Evolutionary conservation across 1,139 yeast genomes (phyloP), one percentile per base, ranked within the genome.

Genomic region (Yamadazyma sp.): DNA sequence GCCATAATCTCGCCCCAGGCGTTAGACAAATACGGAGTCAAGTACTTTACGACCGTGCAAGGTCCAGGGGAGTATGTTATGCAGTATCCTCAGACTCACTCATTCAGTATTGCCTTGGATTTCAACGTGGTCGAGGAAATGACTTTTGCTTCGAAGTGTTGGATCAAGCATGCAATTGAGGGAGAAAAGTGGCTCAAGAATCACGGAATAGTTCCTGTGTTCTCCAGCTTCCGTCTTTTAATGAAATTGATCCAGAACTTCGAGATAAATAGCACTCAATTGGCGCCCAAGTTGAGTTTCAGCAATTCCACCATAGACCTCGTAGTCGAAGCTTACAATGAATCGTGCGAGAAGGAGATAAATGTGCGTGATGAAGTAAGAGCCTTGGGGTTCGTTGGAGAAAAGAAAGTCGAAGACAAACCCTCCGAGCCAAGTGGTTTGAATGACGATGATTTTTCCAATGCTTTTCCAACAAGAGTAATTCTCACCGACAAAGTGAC

Each of bases 1-100:
- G n/a, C 18, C n/a, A 12, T 10, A 55, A 73, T 41, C 61, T 83
- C 7, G 65, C 79, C 0, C 85, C 87, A 65, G 16, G 47, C 66
- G 17, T 56, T 83, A n/a, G 48, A 53, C n/a, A 58, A 62, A 18
- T 51, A 67, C 33, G 81, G 79, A 0, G 80, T 83, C 16, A 61
- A 55, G 6, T 74, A 64, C 26, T 64, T 67, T 33, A 69, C 74
- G 5, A 61, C 77, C 0, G 53, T 70, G 11, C 89, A 83, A 55
- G 65, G 64, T 27, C 80, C 83, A 0, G 87, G 87, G 0, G 85
- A 83, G 34, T 69, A 71, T 43, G 61, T 83, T 4, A 61, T 83
- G 37, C 79, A 74, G 41, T 79, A 64, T 44, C 88, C 89, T 0
- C 69, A 71, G 41, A 55, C 77, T 1, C 81, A 77, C 52, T 63